A percentile compares a stretch with the other conserved stretches of the same genome.
phyloP scores from a whole-genome alignment of 179 eudicot species.

The Gypsophila paniculata region DNA sequence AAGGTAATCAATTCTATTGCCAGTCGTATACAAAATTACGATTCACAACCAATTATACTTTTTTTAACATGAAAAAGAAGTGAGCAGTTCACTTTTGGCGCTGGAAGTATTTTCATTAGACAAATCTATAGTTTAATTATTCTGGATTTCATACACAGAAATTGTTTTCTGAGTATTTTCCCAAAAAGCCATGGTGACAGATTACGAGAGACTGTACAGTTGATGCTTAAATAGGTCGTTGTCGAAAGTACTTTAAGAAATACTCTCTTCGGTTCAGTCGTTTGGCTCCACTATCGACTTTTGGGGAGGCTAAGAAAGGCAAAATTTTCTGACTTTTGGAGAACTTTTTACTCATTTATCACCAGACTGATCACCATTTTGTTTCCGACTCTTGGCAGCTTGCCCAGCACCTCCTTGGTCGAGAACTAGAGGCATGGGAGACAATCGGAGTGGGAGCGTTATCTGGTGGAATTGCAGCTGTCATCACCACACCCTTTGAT shows the following conservation, averaged over 20 bases:
- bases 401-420: conserved; percentile 56
- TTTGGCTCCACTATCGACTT: background rate
- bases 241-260: background rate
- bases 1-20: conserved; percentile 48
- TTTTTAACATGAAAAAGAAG: no score
- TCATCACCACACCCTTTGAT: conserved; percentile 83
- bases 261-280: background rate
- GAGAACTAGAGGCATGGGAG: conserved; percentile 95
- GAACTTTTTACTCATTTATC: no score
- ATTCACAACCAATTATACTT: background rate
- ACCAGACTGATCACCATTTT: background rate
- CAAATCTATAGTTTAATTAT: no score
- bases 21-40: background rate
- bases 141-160: no score
- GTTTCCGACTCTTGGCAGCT: conserved; percentile 34
- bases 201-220: no score
- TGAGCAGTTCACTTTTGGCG: no score
- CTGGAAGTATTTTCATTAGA: no score
- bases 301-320: no score
- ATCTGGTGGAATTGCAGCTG: conserved; percentile 88
- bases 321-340: no score
- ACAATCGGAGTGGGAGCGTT: conserved; percentile 81
- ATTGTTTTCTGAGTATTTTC: no score
- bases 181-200: no score
- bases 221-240: background rate